These are phyloP conservation scores for Colletotrichum spinosum DNA, from an alignment of 2,329 filamentous ascomycete genomes.

Conservation along the genomic window DNA sequence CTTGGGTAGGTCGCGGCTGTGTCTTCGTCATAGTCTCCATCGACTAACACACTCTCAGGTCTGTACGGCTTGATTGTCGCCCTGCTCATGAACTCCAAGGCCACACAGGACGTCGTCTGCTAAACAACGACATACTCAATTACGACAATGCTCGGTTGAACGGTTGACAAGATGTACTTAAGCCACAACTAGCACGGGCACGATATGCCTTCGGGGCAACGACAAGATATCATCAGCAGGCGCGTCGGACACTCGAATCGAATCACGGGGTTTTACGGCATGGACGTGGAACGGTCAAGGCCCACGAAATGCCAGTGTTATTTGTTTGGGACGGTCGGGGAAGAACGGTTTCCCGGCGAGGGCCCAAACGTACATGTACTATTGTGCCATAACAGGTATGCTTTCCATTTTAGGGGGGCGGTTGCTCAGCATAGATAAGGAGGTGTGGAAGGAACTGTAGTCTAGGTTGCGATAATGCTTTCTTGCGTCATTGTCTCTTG, in stretches of 20 bases:
- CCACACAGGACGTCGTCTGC: slow-evolving; percentile 72
- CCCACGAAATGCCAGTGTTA: slow-evolving; percentile 36
- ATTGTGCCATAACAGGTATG: slow-evolving; percentile 57
- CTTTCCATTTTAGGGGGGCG: slow-evolving; percentile 51
- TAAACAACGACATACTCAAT: slow-evolving; percentile 51
- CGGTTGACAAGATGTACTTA: slow-evolving; percentile 52
- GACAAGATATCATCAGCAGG: slow-evolving; percentile 39
- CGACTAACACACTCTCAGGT: slow-evolving; percentile 67
- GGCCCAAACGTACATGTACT: slow-evolving; percentile 59
- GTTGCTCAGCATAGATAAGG: slow-evolving; percentile 60
- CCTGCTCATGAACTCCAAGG: slow-evolving; percentile 99
- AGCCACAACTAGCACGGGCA: slow-evolving; percentile 40
- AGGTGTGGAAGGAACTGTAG: slow-evolving; percentile 55
- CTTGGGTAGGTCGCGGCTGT: slow-evolving; percentile 73
- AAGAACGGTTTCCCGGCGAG: slow-evolving; percentile 39
- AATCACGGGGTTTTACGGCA: slow-evolving; percentile 38
- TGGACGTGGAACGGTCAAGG: slow-evolving; percentile 39
- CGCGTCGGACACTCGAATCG: slow-evolving; percentile 39
- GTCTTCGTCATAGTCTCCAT: background rate
- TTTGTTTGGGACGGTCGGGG: slow-evolving; percentile 38
- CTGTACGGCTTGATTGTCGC: slow-evolving; percentile 99
- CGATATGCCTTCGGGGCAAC: slow-evolving; percentile 38
- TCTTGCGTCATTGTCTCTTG: slow-evolving; percentile 20
- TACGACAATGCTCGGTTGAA: slow-evolving; percentile 38
- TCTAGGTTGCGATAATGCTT: slow-evolving; percentile 51